These are phyloP conservation scores for Penicillium tannophilum DNA, from an alignment of 495 filamentous ascomycete genomes.

Conservation along the genomic window DNA sequence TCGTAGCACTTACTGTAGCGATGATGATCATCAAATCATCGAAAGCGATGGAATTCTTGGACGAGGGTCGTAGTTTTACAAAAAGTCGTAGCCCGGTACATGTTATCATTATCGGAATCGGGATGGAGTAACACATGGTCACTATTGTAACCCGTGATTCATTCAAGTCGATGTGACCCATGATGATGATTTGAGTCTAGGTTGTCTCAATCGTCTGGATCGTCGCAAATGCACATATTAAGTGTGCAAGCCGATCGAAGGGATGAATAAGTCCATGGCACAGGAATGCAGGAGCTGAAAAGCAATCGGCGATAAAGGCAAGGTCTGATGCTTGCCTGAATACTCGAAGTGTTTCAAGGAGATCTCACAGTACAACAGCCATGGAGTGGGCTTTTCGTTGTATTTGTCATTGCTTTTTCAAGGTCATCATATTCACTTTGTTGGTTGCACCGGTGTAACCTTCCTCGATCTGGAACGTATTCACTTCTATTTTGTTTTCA, in stretches of 20 bases:
- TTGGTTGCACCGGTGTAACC: background rate
- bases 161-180: background rate
- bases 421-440: background rate
- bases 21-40: conserved; percentile 20
- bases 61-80: conserved; percentile 14
- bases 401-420: background rate
- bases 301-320: background rate
- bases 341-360: background rate
- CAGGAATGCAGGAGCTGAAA: background rate
- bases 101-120: conserved; percentile 23
- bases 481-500: background rate
- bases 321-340: background rate
- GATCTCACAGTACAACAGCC: background rate
- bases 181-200: background rate
- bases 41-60: conserved; percentile 14
- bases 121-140: conserved; percentile 18
- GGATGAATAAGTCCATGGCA: background rate
- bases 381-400: too few species aligned
- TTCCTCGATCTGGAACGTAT: background rate
- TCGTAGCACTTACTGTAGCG: conserved; percentile 12
- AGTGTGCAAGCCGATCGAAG: background rate
- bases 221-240: background rate
- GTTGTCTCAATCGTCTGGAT: background rate
- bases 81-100: conserved; percentile 22
- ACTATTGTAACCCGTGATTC: conserved; percentile 15